Evolutionary conservation across 1,284 basidiomycete species (phyloP).

Genomic region (Earliella scabrosa): DNA sequence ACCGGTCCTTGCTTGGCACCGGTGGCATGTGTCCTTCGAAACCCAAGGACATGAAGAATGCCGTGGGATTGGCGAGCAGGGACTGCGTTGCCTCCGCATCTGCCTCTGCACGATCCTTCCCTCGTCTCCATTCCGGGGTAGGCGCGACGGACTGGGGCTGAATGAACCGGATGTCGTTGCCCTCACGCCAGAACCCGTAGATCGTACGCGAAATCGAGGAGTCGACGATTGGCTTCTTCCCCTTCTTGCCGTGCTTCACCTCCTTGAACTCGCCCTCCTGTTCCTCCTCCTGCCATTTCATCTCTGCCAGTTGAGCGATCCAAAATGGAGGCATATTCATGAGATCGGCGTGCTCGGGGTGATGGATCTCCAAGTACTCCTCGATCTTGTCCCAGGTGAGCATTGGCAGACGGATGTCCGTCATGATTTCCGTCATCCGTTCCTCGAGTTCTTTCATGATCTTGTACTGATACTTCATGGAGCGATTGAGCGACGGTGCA

Average conservation of each 20-base stretch:
- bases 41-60: slow-evolving; percentile 27
- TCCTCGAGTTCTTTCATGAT: slow-evolving; percentile 51
- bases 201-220: slow-evolving; percentile 13
- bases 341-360: slow-evolving; percentile 48
- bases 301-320: slow-evolving; percentile 35
- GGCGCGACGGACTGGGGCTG: background rate
- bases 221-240: slow-evolving; percentile 14
- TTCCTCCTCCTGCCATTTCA: slow-evolving; percentile 21
- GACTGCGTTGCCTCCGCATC: background rate
- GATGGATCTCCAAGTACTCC: slow-evolving; percentile 42
- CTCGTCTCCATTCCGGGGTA: background rate
- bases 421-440: slow-evolving; percentile 50
- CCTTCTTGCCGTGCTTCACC: slow-evolving; percentile 14
- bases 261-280: slow-evolving; percentile 23
- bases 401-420: slow-evolving; percentile 36
- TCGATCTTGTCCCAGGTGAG: slow-evolving; percentile 44
- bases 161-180: slow-evolving; percentile 25
- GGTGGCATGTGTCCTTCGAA: slow-evolving; percentile 21
- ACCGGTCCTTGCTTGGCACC: slow-evolving; percentile 17
- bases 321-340: slow-evolving; percentile 46
- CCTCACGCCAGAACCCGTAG: slow-evolving; percentile 53
- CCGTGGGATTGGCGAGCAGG: slow-evolving; percentile 10
- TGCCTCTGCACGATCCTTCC: background rate
- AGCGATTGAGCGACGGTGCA: slow-evolving; percentile 45
- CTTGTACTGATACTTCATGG: slow-evolving; percentile 39